Evolutionary conservation across 768 basidiomycete species (phyloP).

Genomic region (Leucogyrophana mollusca): DNA sequence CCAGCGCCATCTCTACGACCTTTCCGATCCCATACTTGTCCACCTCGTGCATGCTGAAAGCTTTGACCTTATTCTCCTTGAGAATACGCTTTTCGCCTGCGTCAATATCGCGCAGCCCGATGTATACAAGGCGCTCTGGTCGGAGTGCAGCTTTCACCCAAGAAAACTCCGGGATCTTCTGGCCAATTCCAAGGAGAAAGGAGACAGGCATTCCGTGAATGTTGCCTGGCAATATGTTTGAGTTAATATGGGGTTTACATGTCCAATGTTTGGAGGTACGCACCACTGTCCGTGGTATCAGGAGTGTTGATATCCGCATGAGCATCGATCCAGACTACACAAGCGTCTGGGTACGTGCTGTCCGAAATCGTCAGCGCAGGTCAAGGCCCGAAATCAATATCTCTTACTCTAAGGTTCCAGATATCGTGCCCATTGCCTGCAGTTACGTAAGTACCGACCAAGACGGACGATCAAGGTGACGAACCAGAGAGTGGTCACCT

Average conservation of each 20-base stretch:
- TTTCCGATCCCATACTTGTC: conserved; percentile 88
- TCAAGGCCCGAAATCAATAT: neutral
- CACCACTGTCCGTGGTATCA: conserved; percentile 75
- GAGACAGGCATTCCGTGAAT: conserved; percentile 98
- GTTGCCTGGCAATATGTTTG: conserved; percentile 56
- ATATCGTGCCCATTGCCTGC: conserved; percentile 91
- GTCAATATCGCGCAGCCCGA: conserved; percentile 94
- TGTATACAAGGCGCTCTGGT: conserved; percentile 86
- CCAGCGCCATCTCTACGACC: conserved; percentile 95
- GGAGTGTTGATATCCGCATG: conserved; percentile 96
- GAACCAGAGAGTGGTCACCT: conserved; percentile 91
- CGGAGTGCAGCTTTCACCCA: conserved; percentile 68
- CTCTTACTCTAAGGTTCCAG: conserved; percentile 76
- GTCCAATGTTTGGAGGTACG: conserved; percentile 15
- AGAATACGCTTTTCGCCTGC: conserved; percentile 85
- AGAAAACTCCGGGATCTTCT: conserved; percentile 40
- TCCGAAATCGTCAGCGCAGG: conserved; percentile 5
- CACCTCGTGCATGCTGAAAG: conserved; percentile 91
- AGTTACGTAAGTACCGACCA: conserved; percentile 4
- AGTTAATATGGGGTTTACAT: neutral
- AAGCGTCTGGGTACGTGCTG: conserved; percentile 74
- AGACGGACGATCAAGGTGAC: conserved; percentile 23
- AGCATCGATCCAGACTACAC: conserved; percentile 96
- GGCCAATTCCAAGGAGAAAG: conserved; percentile 67
- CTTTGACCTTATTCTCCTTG: conserved; percentile 76